Percentiles rank a stretch among this genome's conserved stretches.
These are phyloP conservation scores for Acanthamoeba triangularis DNA, from an alignment of 208 protist genomes.

Conservation along the genomic window DNA sequence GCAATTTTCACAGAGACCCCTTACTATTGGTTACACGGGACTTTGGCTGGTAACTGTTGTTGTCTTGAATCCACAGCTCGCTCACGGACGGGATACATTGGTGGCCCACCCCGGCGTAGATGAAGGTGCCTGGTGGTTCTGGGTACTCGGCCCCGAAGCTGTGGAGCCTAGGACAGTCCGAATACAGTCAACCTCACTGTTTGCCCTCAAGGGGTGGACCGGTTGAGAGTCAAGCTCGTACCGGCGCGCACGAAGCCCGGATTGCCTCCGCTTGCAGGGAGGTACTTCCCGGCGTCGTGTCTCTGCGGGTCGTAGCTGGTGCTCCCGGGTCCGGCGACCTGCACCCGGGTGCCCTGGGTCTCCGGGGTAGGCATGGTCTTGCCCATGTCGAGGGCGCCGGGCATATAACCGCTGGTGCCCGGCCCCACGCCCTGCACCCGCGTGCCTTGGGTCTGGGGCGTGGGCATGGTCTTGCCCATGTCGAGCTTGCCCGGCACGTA, in stretches of 20 bases:
- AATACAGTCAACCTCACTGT: too few species aligned
- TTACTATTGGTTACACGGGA: background rate
- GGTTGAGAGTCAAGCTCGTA: background rate
- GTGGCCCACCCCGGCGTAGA: constrained; percentile 3
- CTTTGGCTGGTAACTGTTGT: too few species aligned
- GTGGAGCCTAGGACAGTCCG: background rate
- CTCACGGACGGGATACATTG: background rate
- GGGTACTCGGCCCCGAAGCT: background rate
- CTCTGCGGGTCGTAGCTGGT: constrained; percentile 35
- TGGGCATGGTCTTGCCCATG: constrained; percentile 17
- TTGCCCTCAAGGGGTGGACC: background rate
- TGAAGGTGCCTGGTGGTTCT: background rate
- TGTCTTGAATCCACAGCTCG: background rate
- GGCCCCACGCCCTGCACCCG: background rate
- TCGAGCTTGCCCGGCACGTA: constrained; percentile 14
- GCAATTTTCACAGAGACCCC: background rate
- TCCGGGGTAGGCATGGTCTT: background rate
- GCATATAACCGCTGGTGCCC: constrained; percentile 15
- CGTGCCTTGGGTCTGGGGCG: background rate
- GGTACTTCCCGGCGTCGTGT: background rate
- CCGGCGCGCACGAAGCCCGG: background rate
- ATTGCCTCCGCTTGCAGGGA: background rate
- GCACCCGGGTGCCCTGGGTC: background rate
- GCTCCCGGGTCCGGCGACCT: constrained; percentile 39
- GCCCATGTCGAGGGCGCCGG: background rate